Evolutionary conservation across 169 alveolate genomes (phyloP).

Genomic region (Plasmodium gaboni): DNA sequence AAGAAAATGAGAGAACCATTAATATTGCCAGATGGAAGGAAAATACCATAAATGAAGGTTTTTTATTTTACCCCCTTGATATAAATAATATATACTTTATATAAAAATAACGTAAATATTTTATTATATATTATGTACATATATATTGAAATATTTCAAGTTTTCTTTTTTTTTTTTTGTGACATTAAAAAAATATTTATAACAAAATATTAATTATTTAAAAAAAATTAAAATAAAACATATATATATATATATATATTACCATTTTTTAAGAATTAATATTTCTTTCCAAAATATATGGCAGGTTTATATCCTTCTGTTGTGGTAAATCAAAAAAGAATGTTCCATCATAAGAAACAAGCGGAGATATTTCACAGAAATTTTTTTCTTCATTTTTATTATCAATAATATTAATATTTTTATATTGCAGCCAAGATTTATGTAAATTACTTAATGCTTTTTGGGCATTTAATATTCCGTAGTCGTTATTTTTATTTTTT

Average conservation of each 20-base stretch:
- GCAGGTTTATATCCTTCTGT: constrained; percentile 36
- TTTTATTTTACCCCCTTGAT: no score
- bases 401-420: constrained; percentile 24
- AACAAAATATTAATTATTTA: background rate
- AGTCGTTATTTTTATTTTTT: constrained; percentile 45
- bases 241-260: background rate
- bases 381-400: constrained; percentile 17
- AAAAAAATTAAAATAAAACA: background rate
- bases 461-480: constrained; percentile 33
- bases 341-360: constrained; percentile 70
- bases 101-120: no score
- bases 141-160: no score
- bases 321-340: constrained; percentile 67
- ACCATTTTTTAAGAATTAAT: background rate
- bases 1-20: constrained; percentile 80
- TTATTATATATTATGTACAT: no score
- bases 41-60: constrained; percentile 19
- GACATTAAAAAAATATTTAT: background rate
- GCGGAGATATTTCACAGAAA: constrained; percentile 69
- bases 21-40: constrained; percentile 84
- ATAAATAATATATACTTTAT: no score
- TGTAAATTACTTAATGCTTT: constrained; percentile 50
- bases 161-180: background rate
- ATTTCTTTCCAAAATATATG: constrained; percentile 23
- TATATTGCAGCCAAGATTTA: constrained; percentile 59